Evolutionary conservation across 2,329 filamentous ascomycete species (phyloP).

Genomic region (Coniochaeta pulveracea): DNA sequence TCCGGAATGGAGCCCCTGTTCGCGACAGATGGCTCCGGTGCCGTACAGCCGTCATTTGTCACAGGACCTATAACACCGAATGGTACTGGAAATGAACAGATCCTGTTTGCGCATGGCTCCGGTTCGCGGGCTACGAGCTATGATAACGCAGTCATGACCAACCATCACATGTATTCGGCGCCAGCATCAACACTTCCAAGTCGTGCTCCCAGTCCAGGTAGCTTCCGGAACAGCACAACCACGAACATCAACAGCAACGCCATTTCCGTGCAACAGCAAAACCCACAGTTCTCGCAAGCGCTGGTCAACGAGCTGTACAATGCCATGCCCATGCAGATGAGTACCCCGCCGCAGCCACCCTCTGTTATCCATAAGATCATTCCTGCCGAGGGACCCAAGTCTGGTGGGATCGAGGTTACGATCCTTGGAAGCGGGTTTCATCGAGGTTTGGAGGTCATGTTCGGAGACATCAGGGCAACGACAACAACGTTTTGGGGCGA

Average conservation of each 20-base stretch:
- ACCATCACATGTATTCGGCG: slow-evolving; percentile 54
- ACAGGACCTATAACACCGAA: slow-evolving; percentile 57
- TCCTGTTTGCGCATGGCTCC: slow-evolving; percentile 42
- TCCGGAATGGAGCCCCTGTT: slow-evolving; percentile 29
- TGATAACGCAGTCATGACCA: slow-evolving; percentile 47
- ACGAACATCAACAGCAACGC: slow-evolving; percentile 21
- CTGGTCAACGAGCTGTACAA: slow-evolving; percentile 36
- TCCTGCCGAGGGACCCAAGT: slow-evolving; percentile 69
- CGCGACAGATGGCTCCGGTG: slow-evolving; percentile 25
- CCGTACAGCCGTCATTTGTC: slow-evolving; percentile 31
- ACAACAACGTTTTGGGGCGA: slow-evolving; percentile 75
- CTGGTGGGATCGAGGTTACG: slow-evolving; percentile 79
- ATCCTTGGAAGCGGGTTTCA: slow-evolving; percentile 73
- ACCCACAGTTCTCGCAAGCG: slow-evolving; percentile 32
- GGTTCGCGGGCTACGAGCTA: slow-evolving; percentile 50
- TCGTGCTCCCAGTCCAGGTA: slow-evolving; percentile 63
- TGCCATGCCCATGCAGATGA: slow-evolving; percentile 32
- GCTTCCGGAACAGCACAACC: slow-evolving; percentile 32
- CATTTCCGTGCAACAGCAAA: slow-evolving; percentile 7
- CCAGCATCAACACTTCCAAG: slow-evolving; percentile 64
- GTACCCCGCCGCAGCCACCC: slow-evolving; percentile 30
- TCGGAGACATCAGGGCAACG: slow-evolving; percentile 54
- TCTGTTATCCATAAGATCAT: slow-evolving; percentile 73
- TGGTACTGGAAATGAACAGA: slow-evolving; percentile 49
- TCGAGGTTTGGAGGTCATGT: slow-evolving; percentile 69